phyloP scores from a whole-genome alignment of 2,329 filamentous ascomycete species.

The Cercospora sp. region DNA sequence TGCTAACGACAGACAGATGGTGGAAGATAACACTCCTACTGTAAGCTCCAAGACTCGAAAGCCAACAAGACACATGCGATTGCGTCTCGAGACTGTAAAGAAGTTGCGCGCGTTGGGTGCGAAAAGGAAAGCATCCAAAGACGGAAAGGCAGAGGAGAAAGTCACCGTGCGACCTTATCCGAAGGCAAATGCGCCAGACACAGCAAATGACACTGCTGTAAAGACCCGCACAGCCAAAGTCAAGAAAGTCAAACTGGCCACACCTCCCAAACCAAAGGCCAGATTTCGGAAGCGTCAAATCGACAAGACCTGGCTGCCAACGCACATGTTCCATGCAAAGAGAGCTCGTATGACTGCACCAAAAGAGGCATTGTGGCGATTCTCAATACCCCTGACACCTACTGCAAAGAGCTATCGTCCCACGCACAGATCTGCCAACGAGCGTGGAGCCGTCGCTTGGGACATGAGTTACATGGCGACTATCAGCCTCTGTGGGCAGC shows the following conservation, averaged over 20 bases:
- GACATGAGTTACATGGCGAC: conserved; percentile 94
- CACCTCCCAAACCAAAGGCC: conserved; percentile 60
- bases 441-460: conserved; percentile 80
- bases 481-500: conserved; percentile 70
- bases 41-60: conserved; percentile 66
- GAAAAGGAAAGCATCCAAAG: conserved; percentile 50
- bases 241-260: conserved; percentile 67
- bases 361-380: conserved; percentile 81
- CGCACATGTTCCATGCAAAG: conserved; percentile 92
- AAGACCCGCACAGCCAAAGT: conserved; percentile 59
- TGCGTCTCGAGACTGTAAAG: conserved; percentile 75
- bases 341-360: conserved; percentile 83
- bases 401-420: conserved; percentile 87
- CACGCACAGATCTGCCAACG: conserved; percentile 75
- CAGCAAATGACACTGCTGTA: conserved; percentile 34
- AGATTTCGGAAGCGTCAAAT: conserved; percentile 84
- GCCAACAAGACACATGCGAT: conserved; percentile 53
- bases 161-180: conserved; percentile 18
- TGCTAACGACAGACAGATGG: conserved; percentile 60
- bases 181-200: conserved; percentile 22
- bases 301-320: conserved; percentile 91
- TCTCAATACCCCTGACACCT: conserved; percentile 79
- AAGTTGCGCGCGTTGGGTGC: conserved; percentile 62
- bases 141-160: conserved; percentile 36
- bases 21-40: conserved; percentile 85